Evolutionary conservation across 768 basidiomycete genomes (phyloP).

Genomic region (Hypholoma sublateritium): DNA sequence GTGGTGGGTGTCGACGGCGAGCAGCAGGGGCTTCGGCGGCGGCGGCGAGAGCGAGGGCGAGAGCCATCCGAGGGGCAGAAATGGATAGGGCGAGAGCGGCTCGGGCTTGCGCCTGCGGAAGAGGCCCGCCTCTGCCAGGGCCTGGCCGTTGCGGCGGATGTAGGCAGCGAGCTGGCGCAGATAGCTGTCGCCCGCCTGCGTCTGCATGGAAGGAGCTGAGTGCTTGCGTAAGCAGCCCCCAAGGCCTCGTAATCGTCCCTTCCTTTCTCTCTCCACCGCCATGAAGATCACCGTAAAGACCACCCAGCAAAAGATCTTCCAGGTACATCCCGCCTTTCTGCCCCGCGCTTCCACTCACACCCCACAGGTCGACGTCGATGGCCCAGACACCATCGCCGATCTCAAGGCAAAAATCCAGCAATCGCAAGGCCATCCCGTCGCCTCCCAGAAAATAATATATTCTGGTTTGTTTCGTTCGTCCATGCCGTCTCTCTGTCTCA

Average conservation of each 20-base stretch:
- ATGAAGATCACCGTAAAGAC: conserved; percentile 98
- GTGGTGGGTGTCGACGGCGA: conserved; percentile 76
- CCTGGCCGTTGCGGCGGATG: conserved; percentile 70
- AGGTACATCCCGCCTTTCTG: conserved; percentile 39
- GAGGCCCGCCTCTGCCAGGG: conserved; percentile 65
- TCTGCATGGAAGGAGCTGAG: conserved; percentile 28
- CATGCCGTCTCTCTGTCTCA: neutral
- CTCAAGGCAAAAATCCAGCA: conserved; percentile 85
- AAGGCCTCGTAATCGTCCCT: conserved; percentile 21
- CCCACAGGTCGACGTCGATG: conserved; percentile 73
- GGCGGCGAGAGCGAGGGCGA: conserved; percentile 29
- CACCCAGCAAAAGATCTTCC: conserved; percentile 89
- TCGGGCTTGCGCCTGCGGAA: conserved; percentile 41
- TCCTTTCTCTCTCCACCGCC: conserved; percentile 33
- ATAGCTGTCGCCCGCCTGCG: conserved; percentile 74
- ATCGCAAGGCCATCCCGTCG: conserved; percentile 70
- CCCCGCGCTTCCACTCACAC: neutral
- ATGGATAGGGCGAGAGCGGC: conserved; percentile 25
- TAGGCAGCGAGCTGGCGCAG: conserved; percentile 67
- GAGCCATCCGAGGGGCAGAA: conserved; percentile 53
- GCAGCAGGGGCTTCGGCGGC: conserved; percentile 56
- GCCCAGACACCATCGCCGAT: conserved; percentile 66
- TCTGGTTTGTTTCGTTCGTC: conserved; percentile 53
- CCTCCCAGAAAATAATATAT: conserved; percentile 91
- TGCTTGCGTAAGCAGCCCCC: conserved; percentile 12